Conservation (phyloP, 371 early-diverging fungal genomes). For the Zychaea mexicana region DNA sequence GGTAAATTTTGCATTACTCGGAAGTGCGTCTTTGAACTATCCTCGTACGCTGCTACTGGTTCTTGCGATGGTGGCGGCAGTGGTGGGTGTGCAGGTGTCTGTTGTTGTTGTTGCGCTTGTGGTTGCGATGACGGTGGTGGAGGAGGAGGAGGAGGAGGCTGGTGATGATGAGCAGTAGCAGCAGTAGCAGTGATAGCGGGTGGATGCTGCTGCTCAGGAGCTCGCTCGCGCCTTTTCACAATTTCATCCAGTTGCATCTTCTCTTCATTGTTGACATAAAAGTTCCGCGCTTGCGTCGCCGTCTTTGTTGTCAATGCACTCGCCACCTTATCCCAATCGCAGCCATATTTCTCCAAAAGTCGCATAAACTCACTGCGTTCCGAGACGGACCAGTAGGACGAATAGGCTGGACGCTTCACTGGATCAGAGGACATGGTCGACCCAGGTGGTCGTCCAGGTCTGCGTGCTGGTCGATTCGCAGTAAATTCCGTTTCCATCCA, state of each 20-base stretch:
- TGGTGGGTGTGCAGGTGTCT: slow-evolving; percentile 17
- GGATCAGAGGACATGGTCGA: slow-evolving; percentile 18
- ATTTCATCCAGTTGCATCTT: slow-evolving; percentile 61
- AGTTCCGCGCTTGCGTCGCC: slow-evolving; percentile 82
- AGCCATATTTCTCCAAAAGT: slow-evolving; percentile 64
- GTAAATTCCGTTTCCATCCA: slow-evolving; percentile 33
- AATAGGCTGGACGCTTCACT: slow-evolving; percentile 53
- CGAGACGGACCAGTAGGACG: slow-evolving; percentile 88
- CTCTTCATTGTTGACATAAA: slow-evolving; percentile 74
- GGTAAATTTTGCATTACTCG: slow-evolving; percentile 27
- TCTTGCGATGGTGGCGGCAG: neutral
- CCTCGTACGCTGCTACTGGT: neutral
- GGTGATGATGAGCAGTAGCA: no score
- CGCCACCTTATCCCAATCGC: slow-evolving; percentile 81
- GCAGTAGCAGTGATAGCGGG: no score
- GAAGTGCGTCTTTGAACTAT: neutral
- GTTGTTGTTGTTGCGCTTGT: slow-evolving; percentile 5
- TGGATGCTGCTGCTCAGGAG: slow-evolving; percentile 20
- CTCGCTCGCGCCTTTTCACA: slow-evolving; percentile 40
- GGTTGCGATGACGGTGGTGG: slow-evolving; percentile 3
- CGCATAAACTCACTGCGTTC: slow-evolving; percentile 76
- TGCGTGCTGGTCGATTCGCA: slow-evolving; percentile 19
- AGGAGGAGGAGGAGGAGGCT: neutral
- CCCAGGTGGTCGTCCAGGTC: slow-evolving; percentile 29
- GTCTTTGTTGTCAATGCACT: slow-evolving; percentile 78